Percentiles rank a stretch among this genome's conserved stretches.
These are phyloP conservation scores for Ocimum tenuiflorum DNA, from an alignment of 257 asterid genomes.

Conservation along the genomic window DNA sequence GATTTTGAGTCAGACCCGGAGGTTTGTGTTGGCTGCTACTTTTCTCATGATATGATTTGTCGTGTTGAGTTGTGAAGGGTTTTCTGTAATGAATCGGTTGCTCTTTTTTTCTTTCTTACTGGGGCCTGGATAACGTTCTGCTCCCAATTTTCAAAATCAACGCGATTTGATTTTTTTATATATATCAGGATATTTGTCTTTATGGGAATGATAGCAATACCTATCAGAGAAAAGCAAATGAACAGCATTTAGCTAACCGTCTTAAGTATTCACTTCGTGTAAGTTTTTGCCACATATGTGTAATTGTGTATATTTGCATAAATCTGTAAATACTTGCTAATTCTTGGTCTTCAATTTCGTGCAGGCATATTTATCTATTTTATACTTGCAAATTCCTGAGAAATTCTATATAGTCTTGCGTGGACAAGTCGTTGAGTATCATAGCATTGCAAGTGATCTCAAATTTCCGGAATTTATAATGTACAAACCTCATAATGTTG, in stretches of 20 bases:
- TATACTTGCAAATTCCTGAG: conserved; percentile 59
- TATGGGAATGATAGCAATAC: conserved; percentile 27
- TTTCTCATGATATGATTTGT: background rate
- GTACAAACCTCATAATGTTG: conserved; percentile 67
- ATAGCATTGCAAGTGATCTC: conserved; percentile 69
- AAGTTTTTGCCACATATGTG: conserved; percentile 29
- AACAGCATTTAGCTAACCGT: conserved; percentile 74
- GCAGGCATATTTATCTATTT: conserved; percentile 82
- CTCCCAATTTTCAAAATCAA: conserved; percentile 6
- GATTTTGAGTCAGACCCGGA: conserved; percentile 72
- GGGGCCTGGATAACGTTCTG: conserved; percentile 1
- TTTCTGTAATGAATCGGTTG: conserved; percentile 5
- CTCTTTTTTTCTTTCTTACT: background rate
- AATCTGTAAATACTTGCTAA: conserved; percentile 18
- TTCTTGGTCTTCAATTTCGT: conserved; percentile 16
- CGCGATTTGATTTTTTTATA: conserved; percentile 16
- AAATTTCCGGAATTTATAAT: conserved; percentile 65
- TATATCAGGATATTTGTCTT: conserved; percentile 71
- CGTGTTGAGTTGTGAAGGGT: background rate
- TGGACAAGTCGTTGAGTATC: conserved; percentile 58
- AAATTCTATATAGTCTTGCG: conserved; percentile 61
- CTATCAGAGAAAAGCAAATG: conserved; percentile 29
- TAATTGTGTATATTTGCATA: background rate
- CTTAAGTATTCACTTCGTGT: conserved; percentile 80
- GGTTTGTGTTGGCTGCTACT: conserved; percentile 38